These are phyloP conservation scores for Eragrostis nindensis DNA, from an alignment of 176 grass and related monocot genomes.

Conservation along the genomic window DNA sequence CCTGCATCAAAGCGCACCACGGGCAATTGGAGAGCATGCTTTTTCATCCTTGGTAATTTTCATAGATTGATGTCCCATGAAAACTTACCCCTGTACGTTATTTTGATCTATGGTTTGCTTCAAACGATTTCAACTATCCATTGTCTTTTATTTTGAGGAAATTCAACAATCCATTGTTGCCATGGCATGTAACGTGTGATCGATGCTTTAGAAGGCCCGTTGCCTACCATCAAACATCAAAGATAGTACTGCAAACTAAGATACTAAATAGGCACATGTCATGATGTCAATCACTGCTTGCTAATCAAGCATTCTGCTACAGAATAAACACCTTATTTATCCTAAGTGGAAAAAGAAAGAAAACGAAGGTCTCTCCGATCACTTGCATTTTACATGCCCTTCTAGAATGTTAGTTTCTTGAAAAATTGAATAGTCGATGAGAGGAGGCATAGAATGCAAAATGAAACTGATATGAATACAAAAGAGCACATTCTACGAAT, in stretches of 20 bases:
- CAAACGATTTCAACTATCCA: neutral
- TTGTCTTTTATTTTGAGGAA: too few species aligned
- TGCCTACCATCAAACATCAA: neutral
- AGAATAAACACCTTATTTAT: neutral
- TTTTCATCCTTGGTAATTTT: slow-evolving; percentile 65
- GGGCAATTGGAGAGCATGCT: slow-evolving; percentile 70
- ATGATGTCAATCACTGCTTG: too few species aligned
- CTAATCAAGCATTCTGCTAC: neutral
- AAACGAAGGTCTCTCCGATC: neutral
- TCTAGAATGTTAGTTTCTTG: neutral
- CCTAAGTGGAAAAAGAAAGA: neutral
- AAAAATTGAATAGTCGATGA: neutral
- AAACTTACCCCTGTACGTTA: neutral
- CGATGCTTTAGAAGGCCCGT: neutral
- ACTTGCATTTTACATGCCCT: neutral
- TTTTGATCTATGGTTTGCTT: neutral
- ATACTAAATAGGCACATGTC: neutral
- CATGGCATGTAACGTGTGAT: neutral
- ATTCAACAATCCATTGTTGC: neutral
- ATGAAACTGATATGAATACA: slow-evolving; percentile 1
- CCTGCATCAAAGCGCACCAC: slow-evolving; percentile 53
- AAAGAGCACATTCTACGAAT: neutral
- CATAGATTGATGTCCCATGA: neutral
- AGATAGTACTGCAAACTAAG: neutral
- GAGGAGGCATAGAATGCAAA: neutral